Conservation (phyloP, 2,329 filamentous ascomycete genomes). For the Incumbomyces lentus region DNA sequence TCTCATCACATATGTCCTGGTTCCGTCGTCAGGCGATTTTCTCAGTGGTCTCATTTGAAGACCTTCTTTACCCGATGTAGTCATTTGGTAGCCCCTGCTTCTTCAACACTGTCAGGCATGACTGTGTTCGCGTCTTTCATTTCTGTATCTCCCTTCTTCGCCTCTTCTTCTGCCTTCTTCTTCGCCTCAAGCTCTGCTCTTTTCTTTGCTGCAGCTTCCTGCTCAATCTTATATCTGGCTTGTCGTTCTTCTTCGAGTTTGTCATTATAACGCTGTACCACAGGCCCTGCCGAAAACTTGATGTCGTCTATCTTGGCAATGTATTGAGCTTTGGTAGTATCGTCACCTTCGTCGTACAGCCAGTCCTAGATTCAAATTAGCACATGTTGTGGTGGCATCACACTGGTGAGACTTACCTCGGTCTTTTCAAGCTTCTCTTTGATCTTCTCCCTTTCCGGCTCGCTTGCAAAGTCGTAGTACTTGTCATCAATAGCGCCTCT, state of each 20-base stretch:
- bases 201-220: constrained; percentile 54
- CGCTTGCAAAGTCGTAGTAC: constrained; percentile 77
- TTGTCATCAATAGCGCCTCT: constrained; percentile 90
- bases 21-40: no score
- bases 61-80: constrained; percentile 3
- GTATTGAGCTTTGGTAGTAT: constrained; percentile 88
- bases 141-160: constrained; percentile 40
- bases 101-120: constrained; percentile 24
- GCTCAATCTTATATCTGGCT: constrained; percentile 55
- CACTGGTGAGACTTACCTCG: constrained; percentile 56
- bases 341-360: constrained; percentile 95
- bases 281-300: constrained; percentile 76
- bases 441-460: constrained; percentile 85
- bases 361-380: constrained; percentile 60
- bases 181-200: constrained; percentile 61
- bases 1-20: background rate
- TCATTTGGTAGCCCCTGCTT: constrained; percentile 10
- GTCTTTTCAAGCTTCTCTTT: constrained; percentile 69
- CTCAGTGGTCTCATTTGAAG: background rate
- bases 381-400: background rate
- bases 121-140: constrained; percentile 49
- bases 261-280: constrained; percentile 90
- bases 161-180: constrained; percentile 62
- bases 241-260: constrained; percentile 82
- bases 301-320: constrained; percentile 94